These are phyloP conservation scores for Knoxdaviesia proteae DNA, from an alignment of 2,329 filamentous ascomycete species.

Conservation along the genomic window DNA sequence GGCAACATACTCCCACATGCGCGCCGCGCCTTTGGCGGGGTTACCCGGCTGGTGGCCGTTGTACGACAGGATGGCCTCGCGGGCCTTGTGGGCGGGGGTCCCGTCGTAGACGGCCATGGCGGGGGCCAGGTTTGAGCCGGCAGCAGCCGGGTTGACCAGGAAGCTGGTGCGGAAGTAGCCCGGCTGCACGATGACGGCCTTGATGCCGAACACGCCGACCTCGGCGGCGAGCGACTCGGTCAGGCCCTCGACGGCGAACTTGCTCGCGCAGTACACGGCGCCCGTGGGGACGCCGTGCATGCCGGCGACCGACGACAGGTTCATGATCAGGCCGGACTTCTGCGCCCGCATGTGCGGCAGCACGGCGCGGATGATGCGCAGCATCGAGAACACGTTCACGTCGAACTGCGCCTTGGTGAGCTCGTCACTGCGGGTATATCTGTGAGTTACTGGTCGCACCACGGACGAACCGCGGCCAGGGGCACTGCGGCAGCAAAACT, in stretches of 20 bases:
- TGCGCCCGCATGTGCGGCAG: constrained; percentile 23
- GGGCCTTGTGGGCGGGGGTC: constrained; percentile 9
- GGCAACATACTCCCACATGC: constrained; percentile 16
- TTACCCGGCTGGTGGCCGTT: constrained; percentile 17
- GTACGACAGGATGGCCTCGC: constrained; percentile 8
- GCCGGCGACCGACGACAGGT: constrained; percentile 24
- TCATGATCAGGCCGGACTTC: constrained; percentile 20
- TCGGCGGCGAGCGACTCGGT: constrained; percentile 22
- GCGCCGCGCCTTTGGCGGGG: constrained; percentile 14
- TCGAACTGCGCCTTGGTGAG: constrained; percentile 20
- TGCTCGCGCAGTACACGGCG: constrained; percentile 21
- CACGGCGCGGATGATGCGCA: constrained; percentile 24
- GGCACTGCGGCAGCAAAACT: not conserved
- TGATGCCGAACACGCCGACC: constrained; percentile 22
- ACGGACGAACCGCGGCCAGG: not conserved
- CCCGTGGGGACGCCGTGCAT: constrained; percentile 17
- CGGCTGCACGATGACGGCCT: constrained; percentile 22
- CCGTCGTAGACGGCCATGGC: constrained; percentile 11
- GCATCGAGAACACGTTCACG: constrained; percentile 26
- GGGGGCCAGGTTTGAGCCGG: constrained; percentile 4
- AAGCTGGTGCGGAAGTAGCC: constrained; percentile 32
- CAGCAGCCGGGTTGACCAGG: constrained; percentile 8
- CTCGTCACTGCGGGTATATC: constrained; percentile 10
- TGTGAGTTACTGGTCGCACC: not conserved
- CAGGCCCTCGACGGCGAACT: constrained; percentile 22